Conservation (phyloP, 257 asterid genomes). For the Plantago major region DNA sequence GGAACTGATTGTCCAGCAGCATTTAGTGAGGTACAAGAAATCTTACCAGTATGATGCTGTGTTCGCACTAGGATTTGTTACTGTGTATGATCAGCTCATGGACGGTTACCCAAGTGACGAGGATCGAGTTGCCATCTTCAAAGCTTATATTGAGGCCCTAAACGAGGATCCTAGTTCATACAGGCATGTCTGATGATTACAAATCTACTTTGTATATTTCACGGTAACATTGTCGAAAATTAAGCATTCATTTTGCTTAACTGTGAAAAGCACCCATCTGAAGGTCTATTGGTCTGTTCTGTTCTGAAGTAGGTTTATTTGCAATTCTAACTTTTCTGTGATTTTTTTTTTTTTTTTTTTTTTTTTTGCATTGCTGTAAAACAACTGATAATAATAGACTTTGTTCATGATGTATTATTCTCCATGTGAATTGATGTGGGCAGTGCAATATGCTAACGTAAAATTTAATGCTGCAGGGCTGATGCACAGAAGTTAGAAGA, state of each 20-base stretch:
- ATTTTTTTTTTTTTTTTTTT: neutral
- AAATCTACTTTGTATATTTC: too few species aligned
- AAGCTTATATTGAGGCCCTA: conserved; percentile 72
- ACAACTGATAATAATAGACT: neutral
- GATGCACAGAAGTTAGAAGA: conserved; percentile 92
- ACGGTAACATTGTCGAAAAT: neutral
- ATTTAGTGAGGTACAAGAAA: conserved; percentile 75
- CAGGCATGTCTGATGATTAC: conserved; percentile 38
- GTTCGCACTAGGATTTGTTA: conserved; percentile 90
- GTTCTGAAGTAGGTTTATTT: neutral
- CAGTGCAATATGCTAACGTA: neutral
- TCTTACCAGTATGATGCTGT: conserved; percentile 81
- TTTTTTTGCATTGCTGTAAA: neutral
- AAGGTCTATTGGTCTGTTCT: neutral
- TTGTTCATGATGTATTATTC: neutral
- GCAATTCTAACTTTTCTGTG: neutral
- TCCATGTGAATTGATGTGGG: neutral
- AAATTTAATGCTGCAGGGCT: conserved; percentile 32
- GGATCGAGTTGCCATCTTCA: conserved; percentile 76
- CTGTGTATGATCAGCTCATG: conserved; percentile 89
- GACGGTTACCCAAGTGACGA: conserved; percentile 85
- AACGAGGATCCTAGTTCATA: conserved; percentile 86
- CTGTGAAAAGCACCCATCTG: neutral
- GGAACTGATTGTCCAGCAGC: conserved; percentile 93
- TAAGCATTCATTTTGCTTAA: neutral